Conservation (phyloP, 441 rosid species). For the Bocquillonia castaneifolia region DNA sequence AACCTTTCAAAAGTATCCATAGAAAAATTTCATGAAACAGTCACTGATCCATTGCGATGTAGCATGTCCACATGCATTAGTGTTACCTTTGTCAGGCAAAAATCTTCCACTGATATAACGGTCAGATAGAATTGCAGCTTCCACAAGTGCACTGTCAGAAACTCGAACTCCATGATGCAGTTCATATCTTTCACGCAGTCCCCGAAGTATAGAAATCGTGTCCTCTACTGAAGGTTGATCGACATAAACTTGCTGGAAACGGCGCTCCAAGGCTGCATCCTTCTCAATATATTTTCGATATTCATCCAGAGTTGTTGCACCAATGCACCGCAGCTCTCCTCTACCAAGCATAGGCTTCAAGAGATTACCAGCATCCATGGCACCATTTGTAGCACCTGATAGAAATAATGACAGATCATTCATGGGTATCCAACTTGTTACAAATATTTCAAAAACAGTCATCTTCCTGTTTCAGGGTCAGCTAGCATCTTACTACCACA, state of each 20-base stretch:
- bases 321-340: conserved; percentile 84
- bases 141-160: conserved; percentile 91
- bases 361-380: conserved; percentile 96
- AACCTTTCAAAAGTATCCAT: background rate
- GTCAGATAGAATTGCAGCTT: conserved; percentile 89
- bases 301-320: conserved; percentile 92
- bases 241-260: conserved; percentile 94
- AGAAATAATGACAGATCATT: conserved; percentile 14
- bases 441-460: conserved; percentile 3
- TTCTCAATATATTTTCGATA: conserved; percentile 88
- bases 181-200: conserved; percentile 87
- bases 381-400: conserved; percentile 94
- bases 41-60: background rate
- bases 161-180: conserved; percentile 94
- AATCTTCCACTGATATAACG: conserved; percentile 91
- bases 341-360: conserved; percentile 95
- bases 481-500: background rate
- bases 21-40: background rate
- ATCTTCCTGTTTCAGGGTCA: background rate
- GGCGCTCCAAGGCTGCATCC: conserved; percentile 92
- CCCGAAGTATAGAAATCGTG: conserved; percentile 80
- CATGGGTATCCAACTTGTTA: background rate
- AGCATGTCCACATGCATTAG: background rate
- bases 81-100: conserved; percentile 89
- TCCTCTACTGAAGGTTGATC: conserved; percentile 90